These are phyloP conservation scores for bread wheat (Triticum aestivum) DNA, from an alignment of 176 grass and related monocot genomes.

Conservation along the genomic window IWGSC_CS_RefSeq_v2.1 NC_057801.1:106924472-106924971, in stretches of 20 bases:
- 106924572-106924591: conserved; percentile 39
- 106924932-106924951: conserved; percentile 10
- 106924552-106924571: conserved; percentile 46
- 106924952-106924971: conserved; percentile 5
- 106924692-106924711: background rate
- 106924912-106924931: conserved; percentile 19
- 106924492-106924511: background rate
- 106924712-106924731: conserved; percentile 2
- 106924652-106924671: conserved; percentile 41
- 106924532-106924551: conserved; percentile 14
- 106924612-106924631: conserved; percentile 45
- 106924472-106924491: background rate
- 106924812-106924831: conserved; percentile 23
- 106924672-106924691: conserved; percentile 53
- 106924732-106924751: conserved; percentile 36
- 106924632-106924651: conserved; percentile 42
- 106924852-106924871: conserved; percentile 3
- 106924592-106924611: conserved; percentile 28
- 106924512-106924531: background rate
- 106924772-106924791: conserved; percentile 3
- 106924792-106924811: conserved; percentile 25
- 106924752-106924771: conserved; percentile 19
- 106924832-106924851: conserved; percentile 42
- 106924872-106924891: background rate
- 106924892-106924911: background rate